Percentiles rank a stretch among this genome's conserved stretches.
These are phyloP conservation scores for Umbelopsis sp. DNA, from an alignment of 192 early-diverging fungal species.

Conservation along the genomic window DNA sequence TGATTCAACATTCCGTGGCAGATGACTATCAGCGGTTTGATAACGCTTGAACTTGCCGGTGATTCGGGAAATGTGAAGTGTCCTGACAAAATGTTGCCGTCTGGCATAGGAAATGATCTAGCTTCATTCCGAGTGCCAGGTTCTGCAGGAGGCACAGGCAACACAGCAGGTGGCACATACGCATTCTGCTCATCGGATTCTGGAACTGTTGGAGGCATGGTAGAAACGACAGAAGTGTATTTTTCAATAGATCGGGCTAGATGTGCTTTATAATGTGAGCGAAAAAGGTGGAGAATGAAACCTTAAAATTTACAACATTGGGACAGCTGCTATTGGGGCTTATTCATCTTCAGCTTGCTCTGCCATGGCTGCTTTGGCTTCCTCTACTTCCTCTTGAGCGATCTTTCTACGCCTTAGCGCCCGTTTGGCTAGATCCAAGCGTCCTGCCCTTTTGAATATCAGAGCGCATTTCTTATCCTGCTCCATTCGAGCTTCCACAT, in stretches of 20 bases:
- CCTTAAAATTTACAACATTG: too few relatives aligned
- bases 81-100: slow-evolving; percentile 3
- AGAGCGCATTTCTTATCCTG: slow-evolving; percentile 66
- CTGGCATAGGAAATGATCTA: not conserved
- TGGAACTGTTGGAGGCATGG: slow-evolving; percentile 4
- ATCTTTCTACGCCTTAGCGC: slow-evolving; percentile 71
- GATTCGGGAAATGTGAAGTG: slow-evolving; percentile 12
- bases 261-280: too few relatives aligned
- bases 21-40: slow-evolving; percentile 41
- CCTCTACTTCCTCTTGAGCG: slow-evolving; percentile 78
- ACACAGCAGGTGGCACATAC: not conserved
- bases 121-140: slow-evolving; percentile 11
- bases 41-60: not conserved
- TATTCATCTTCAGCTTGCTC: slow-evolving; percentile 10
- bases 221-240: too few relatives aligned
- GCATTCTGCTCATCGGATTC: not conserved
- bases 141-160: slow-evolving; percentile 6
- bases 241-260: too few relatives aligned
- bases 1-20: slow-evolving; percentile 59
- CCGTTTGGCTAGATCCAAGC: slow-evolving; percentile 65
- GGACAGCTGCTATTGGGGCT: not conserved
- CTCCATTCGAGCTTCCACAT: slow-evolving; percentile 60
- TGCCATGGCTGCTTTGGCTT: slow-evolving; percentile 73
- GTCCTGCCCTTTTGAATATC: slow-evolving; percentile 65
- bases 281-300: too few relatives aligned